phyloP scores from a whole-genome alignment of 441 rosid genomes.

The Flueggea neowawraea region DNA sequence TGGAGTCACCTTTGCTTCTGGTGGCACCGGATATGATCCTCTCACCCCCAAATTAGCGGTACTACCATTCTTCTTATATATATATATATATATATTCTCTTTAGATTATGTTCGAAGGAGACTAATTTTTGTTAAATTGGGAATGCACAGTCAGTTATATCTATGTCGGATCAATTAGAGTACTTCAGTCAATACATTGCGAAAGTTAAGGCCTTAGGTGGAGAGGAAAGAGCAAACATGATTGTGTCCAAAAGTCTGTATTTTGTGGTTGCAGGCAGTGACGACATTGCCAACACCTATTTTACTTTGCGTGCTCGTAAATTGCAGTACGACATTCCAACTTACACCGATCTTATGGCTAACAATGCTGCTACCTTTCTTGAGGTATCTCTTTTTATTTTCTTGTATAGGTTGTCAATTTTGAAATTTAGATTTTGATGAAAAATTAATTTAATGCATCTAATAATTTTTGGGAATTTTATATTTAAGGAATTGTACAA shows the following conservation, averaged over 20 bases:
- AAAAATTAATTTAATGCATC: no score
- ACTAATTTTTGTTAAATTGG: no score
- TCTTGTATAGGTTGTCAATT: no score
- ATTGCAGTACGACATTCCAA: constrained; percentile 42
- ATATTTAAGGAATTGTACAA: constrained; percentile 44
- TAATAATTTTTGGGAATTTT: no score
- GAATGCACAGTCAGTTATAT: constrained; percentile 47
- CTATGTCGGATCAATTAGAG: constrained; percentile 43
- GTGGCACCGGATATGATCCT: constrained; percentile 67
- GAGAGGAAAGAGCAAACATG: constrained; percentile 43
- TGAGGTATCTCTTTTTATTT: constrained; percentile 27
- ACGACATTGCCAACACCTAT: constrained; percentile 73
- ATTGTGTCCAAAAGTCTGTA: constrained; percentile 38
- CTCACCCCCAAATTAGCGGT: constrained; percentile 37
- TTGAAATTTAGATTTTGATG: no score
- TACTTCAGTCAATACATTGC: constrained; percentile 50
- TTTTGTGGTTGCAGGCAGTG: constrained; percentile 57
- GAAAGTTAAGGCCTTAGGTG: constrained; percentile 42
- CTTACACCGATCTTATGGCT: constrained; percentile 54
- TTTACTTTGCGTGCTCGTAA: constrained; percentile 30
- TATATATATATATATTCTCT: no score
- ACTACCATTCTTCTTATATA: not conserved
- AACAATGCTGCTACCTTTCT: constrained; percentile 46
- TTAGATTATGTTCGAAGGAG: no score
- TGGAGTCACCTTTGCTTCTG: constrained; percentile 74